These are phyloP conservation scores for Suillus fuscotomentosus DNA, from an alignment of 768 basidiomycete species.

Conservation along the genomic window DNA sequence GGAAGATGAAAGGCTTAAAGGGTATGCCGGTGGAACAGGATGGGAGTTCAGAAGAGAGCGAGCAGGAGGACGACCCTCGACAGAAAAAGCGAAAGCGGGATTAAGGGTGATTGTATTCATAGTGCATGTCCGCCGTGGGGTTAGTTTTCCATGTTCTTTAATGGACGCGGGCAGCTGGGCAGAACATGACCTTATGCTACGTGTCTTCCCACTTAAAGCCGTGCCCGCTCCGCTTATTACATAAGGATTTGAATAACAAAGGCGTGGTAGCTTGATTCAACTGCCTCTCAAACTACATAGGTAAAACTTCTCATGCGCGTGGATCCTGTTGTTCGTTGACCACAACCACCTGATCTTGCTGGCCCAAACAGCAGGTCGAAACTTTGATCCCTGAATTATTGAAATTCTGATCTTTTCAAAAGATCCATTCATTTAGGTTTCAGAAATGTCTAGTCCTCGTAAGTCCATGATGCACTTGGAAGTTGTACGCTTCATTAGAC, in stretches of 20 bases:
- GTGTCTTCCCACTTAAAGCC: conserved; percentile 1
- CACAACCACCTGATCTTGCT: conserved; percentile 4
- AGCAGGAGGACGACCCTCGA: conserved; percentile 5
- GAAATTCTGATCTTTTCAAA: conserved; percentile 2
- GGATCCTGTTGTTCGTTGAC: conserved; percentile 7
- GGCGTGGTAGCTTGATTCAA: conserved; percentile 1
- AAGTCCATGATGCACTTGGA: conserved; percentile 1
- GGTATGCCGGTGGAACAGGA: conserved; percentile 26
- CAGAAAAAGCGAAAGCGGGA: conserved; percentile 18
- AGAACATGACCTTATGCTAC: conserved; percentile 2
- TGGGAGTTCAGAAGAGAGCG: conserved; percentile 4
- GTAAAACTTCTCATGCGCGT: conserved; percentile 21
- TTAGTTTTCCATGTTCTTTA: neutral
- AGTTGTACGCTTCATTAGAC: neutral
- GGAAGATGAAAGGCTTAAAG: conserved; percentile 96
- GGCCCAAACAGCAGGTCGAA: neutral
- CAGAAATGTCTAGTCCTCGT: conserved; percentile 9
- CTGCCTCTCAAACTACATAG: neutral
- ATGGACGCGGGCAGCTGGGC: neutral
- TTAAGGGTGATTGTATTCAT: conserved; percentile 4
- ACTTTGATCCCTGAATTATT: conserved; percentile 2
- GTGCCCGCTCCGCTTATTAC: conserved; percentile 22
- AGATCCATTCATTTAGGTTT: neutral
- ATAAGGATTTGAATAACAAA: conserved; percentile 13
- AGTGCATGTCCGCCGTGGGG: conserved; percentile 5